These are phyloP conservation scores for Plantago ovata DNA, from an alignment of 257 asterid genomes.

Conservation along the genomic window DNA sequence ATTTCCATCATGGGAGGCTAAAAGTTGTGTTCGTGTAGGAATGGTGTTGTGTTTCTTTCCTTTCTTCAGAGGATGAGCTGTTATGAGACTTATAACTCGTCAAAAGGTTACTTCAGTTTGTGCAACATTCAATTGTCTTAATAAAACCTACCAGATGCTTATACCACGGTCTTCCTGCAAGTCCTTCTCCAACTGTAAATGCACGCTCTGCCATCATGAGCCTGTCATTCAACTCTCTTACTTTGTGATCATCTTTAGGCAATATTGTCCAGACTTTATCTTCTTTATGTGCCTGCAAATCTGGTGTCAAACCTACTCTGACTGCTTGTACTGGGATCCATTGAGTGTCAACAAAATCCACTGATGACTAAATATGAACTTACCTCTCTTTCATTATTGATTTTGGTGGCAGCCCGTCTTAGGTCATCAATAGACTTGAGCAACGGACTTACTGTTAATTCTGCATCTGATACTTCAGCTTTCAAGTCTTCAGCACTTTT, in stretches of 20 bases:
- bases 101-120: no score
- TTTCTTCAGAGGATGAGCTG: background rate
- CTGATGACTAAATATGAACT: background rate
- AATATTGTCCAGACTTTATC: conserved; percentile 33
- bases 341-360: background rate
- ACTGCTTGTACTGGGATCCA: background rate
- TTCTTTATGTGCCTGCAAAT: conserved; percentile 36
- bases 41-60: background rate
- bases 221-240: conserved; percentile 66
- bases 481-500: conserved; percentile 53
- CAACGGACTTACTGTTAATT: conserved; percentile 53
- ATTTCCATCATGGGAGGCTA: background rate
- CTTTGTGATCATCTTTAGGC: conserved; percentile 35
- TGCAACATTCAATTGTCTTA: no score
- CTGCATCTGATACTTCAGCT: conserved; percentile 35
- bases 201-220: conserved; percentile 89
- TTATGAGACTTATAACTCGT: no score
- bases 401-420: conserved; percentile 48
- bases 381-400: conserved; percentile 59
- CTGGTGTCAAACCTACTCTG: conserved; percentile 7
- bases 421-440: conserved; percentile 57
- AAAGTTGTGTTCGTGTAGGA: background rate
- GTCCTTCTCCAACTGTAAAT: conserved; percentile 70
- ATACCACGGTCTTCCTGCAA: conserved; percentile 63
- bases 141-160: conserved; percentile 69